Conservation (phyloP, 1,284 basidiomycete genomes). For the Ceratobasidium sp. region DNA sequence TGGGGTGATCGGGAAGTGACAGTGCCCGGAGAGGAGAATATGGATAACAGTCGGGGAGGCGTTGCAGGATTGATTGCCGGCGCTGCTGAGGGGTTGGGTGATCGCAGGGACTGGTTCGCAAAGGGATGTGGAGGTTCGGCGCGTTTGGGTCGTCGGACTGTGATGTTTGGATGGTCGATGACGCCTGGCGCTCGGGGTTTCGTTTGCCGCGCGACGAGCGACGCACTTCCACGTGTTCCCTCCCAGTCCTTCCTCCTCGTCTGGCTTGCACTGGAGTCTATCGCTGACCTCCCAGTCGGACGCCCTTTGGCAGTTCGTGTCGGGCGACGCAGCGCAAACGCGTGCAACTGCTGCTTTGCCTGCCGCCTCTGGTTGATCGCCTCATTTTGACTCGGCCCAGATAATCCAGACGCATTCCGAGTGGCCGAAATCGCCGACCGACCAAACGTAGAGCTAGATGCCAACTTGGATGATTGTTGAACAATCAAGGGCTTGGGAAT, state of each 20-base stretch:
- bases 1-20: conserved; percentile 1
- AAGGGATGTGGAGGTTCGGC: conserved; percentile 1
- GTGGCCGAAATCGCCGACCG: conserved; percentile 1
- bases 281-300: background rate
- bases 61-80: background rate
- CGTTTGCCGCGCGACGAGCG: conserved; percentile 6
- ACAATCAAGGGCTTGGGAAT: conserved; percentile 34
- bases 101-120: background rate
- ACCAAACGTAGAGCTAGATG: conserved; percentile 6
- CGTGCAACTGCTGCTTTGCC: conserved; percentile 32
- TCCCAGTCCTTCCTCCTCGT: conserved; percentile 22
- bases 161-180: conserved; percentile 22
- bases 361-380: conserved; percentile 28
- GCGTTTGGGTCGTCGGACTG: conserved; percentile 19
- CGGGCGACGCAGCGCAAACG: conserved; percentile 31
- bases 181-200: conserved; percentile 21
- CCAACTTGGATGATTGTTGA: conserved; percentile 22
- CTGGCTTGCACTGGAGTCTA: background rate
- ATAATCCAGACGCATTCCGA: background rate
- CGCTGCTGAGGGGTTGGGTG: background rate
- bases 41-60: conserved; percentile 6
- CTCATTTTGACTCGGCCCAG: conserved; percentile 30
- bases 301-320: conserved; percentile 20
- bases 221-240: conserved; percentile 25
- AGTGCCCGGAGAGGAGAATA: conserved; percentile 16